A percentile compares a stretch with the other conserved stretches of the same genome.
Conservation (phyloP, 768 basidiomycete species). For the Candolleomyces efflorescens region DNA sequence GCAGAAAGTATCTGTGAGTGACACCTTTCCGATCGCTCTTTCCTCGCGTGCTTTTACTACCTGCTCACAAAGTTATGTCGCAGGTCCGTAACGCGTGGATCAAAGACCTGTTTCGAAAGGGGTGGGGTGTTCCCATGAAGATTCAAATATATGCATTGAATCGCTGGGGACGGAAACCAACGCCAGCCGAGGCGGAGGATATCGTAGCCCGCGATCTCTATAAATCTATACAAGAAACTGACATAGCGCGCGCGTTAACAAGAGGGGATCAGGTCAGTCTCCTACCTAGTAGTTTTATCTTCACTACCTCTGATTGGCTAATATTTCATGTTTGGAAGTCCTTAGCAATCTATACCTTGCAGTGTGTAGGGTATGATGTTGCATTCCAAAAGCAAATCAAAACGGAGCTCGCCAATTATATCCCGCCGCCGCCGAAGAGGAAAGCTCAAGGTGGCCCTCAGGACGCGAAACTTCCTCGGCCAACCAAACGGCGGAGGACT, state of each 20-base stretch:
- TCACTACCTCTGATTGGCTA: not conserved
- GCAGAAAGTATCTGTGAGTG: not conserved
- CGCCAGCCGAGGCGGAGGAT: not conserved
- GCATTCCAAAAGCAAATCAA: constrained; percentile 11
- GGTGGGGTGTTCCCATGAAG: not conserved
- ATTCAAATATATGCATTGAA: not conserved
- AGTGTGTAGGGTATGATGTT: constrained; percentile 18
- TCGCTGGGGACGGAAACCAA: not conserved
- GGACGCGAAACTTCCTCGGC: not conserved
- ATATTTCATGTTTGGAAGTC: not conserved
- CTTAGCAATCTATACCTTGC: constrained; percentile 14
- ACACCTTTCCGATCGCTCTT: not conserved
- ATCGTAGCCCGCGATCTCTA: not conserved
- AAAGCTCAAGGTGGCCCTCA: not conserved
- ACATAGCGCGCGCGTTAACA: constrained; percentile 10
- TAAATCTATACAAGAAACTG: constrained; percentile 10
- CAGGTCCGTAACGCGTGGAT: constrained; percentile 3
- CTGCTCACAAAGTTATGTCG: not conserved
- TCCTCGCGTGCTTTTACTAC: not conserved
- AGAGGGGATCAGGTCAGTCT: constrained; percentile 14
- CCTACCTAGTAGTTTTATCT: not conserved
- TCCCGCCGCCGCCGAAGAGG: not conserved
- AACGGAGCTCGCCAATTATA: constrained; percentile 7
- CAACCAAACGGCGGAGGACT: not conserved
- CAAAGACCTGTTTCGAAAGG: not conserved